These are phyloP conservation scores for Candida krabiensis DNA, from an alignment of 805 yeast genomes.

Conservation along the genomic window DNA sequence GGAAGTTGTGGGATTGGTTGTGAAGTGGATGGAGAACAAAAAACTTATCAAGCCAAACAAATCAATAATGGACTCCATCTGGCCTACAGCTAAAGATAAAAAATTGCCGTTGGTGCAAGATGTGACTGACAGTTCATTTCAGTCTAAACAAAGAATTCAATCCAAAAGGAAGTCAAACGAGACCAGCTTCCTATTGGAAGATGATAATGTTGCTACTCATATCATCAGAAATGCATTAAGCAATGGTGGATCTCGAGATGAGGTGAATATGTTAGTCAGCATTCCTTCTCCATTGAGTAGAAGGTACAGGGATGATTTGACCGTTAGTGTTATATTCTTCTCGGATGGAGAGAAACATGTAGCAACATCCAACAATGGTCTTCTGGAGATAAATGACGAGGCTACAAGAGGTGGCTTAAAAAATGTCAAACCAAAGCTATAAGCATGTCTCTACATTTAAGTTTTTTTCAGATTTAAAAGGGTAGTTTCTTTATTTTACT, in stretches of 20 bases:
- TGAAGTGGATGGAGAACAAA: slow-evolving; percentile 85
- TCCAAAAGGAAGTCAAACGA: slow-evolving; percentile 49
- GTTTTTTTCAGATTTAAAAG: background rate
- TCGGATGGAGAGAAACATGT: slow-evolving; percentile 50
- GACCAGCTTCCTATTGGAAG: slow-evolving; percentile 63
- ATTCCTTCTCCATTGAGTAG: slow-evolving; percentile 92
- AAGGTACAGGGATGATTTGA: slow-evolving; percentile 90
- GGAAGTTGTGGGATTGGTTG: slow-evolving; percentile 89
- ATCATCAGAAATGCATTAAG: slow-evolving; percentile 89
- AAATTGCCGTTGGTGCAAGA: slow-evolving; percentile 65
- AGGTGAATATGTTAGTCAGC: slow-evolving; percentile 82
- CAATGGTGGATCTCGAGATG: slow-evolving; percentile 83
- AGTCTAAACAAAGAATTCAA: slow-evolving; percentile 67
- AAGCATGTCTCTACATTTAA: slow-evolving; percentile 6
- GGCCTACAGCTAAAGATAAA: slow-evolving; percentile 31
- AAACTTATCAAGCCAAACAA: slow-evolving; percentile 55
- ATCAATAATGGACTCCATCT: slow-evolving; percentile 42
- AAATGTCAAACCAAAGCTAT: slow-evolving; percentile 48
- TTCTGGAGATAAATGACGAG: slow-evolving; percentile 52
- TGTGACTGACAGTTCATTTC: slow-evolving; percentile 55
- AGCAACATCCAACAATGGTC: slow-evolving; percentile 43
- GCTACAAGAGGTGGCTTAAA: slow-evolving; percentile 59
- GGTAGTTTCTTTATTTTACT: background rate
- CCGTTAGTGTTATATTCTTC: slow-evolving; percentile 94
- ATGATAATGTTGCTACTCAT: slow-evolving; percentile 89